phyloP scores from a whole-genome alignment of 2,329 filamentous ascomycete genomes.

The Fusarium goolgardi region DNA sequence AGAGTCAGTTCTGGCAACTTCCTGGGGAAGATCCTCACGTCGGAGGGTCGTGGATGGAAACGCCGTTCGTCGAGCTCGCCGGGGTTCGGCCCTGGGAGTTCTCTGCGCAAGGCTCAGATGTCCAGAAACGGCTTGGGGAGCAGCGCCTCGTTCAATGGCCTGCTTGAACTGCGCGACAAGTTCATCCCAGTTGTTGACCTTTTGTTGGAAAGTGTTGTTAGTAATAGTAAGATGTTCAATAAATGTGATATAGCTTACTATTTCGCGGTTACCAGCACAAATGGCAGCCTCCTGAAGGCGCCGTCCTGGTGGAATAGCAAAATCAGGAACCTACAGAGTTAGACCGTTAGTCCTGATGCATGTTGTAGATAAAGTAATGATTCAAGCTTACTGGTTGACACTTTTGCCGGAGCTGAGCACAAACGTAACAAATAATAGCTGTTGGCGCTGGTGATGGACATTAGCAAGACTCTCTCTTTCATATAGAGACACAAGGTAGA shows the following conservation, averaged over 20 bases:
- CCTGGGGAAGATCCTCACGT: background rate
- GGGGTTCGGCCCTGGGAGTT: background rate
- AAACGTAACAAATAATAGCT: background rate
- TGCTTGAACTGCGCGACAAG: background rate
- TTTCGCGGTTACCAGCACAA: background rate
- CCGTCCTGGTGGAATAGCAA: background rate
- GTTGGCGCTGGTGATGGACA: background rate
- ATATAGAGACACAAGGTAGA: background rate
- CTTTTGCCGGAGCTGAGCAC: too few relatives aligned
- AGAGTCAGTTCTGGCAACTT: background rate
- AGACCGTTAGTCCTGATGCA: background rate
- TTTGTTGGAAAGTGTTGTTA: background rate
- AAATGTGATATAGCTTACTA: background rate
- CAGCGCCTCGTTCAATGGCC: background rate
- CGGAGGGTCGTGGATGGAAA: background rate
- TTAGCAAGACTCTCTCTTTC: background rate
- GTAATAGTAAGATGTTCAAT: background rate
- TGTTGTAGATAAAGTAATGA: background rate
- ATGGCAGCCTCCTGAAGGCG: background rate
- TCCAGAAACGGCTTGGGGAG: background rate
- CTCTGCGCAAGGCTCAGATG: background rate
- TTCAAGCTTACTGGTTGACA: background rate
- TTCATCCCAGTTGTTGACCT: slow-evolving; percentile 6
- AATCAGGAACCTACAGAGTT: background rate
- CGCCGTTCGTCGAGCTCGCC: background rate